phyloP scores from a whole-genome alignment of 106 monocot genomes.

The Dendrobium catenatum region DNA sequence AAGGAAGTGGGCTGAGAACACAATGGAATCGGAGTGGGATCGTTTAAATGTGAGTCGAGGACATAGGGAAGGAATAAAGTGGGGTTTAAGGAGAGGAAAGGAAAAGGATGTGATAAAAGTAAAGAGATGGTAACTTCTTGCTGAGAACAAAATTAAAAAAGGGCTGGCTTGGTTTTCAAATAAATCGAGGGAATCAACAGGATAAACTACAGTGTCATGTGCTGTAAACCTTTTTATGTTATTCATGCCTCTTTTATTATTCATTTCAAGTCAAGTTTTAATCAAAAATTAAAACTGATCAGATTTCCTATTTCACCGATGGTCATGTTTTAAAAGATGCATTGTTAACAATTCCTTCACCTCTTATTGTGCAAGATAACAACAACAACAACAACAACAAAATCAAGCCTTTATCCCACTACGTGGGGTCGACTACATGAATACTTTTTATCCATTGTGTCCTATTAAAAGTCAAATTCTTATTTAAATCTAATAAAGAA shows the following conservation, averaged over 20 bases:
- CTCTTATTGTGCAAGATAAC: no score
- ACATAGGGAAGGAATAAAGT: constrained; percentile 46
- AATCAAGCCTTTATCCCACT: no score
- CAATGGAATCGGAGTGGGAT: constrained; percentile 23
- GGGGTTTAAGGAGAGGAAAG: constrained; percentile 29
- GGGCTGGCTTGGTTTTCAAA: constrained; percentile 23
- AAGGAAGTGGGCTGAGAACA: neutral
- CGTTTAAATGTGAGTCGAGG: constrained; percentile 30
- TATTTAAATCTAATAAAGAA: no score
- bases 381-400: no score
- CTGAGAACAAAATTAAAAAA: constrained; percentile 55
- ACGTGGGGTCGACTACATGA: no score
- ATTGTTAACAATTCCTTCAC: no score
- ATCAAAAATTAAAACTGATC: no score
- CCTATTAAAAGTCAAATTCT: no score
- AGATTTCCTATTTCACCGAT: no score
- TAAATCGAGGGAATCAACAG: constrained; percentile 26
- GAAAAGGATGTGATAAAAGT: constrained; percentile 33
- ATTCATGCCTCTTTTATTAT: neutral
- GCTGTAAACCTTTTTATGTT: constrained; percentile 11
- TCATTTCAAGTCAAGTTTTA: no score
- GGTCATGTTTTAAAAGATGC: no score
- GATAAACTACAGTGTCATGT: constrained; percentile 16
- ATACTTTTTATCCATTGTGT: no score
- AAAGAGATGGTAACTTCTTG: constrained; percentile 73